Base-by-base conservation (phyloP, 805 yeast species). In the Kodamaea neixiangensis region DNA sequence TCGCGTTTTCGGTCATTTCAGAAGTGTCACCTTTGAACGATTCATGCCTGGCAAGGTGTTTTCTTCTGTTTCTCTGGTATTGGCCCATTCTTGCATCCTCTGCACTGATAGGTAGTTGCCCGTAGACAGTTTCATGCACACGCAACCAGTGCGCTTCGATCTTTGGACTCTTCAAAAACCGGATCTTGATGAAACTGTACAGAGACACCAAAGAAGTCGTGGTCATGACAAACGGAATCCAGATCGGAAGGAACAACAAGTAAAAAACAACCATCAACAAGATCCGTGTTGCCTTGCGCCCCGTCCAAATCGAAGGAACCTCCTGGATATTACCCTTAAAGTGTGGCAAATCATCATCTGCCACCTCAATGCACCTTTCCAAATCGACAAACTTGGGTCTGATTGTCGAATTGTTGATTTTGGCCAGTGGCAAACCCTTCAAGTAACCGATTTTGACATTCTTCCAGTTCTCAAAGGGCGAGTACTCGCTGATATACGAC, bases 391-490 rank as follows among this genome's bases (percentile, higher is more conserved):
- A 69, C 48, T 73, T 72, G 4, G 86, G 82, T 52, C 66, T 62
- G 1, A 77, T 76, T 1, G 58, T 54, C 2, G 64, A 58, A 5
- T 68, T 71, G 17, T 72, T 75, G 13, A 80, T 68, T 17, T 60
- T 63, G 5, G 75, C 68, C 1, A 64, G 61, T 0, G 83, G 81
- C 38, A 77, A 60, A 47, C 72, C 75, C 5, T 73, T 69, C 33
- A 83, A 69, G 58, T 73, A 83, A 31, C 73, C 71, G 50, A 83
- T 71, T 39, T 74, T 76, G 46, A 79, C 64, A 15, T 63, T 61
- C 44, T 77, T 77, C 77, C 80, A 78, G 44, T 72, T 69, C 33
- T 83, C 83, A 63, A 90, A 91, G 1, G 97, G 96, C 49, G 88
- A 82, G 53, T 77, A 79, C 25, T 83, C 77, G 3, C 93, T 77